These are phyloP conservation scores for Leptographium procerum DNA, from an alignment of 2,329 filamentous ascomycete species.

Conservation along the genomic window DNA sequence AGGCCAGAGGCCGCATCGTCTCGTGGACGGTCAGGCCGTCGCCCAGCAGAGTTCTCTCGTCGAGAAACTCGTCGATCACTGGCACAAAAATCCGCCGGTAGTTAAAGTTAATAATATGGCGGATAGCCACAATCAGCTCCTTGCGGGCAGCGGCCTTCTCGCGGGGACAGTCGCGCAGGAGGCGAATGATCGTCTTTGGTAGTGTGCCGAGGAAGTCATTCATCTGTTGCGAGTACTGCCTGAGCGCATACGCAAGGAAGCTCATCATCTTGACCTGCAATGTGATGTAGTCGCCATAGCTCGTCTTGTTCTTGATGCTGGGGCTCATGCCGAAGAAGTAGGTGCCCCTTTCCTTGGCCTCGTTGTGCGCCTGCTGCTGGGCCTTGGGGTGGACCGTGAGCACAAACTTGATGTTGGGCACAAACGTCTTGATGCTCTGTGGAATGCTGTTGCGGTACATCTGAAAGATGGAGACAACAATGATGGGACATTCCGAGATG, in stretches of 20 bases:
- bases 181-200: conserved; percentile 78
- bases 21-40: conserved; percentile 95
- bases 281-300: conserved; percentile 95
- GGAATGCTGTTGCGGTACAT: conserved; percentile 71
- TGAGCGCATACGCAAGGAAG: conserved; percentile 83
- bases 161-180: conserved; percentile 86
- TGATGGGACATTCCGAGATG: conserved; percentile 93
- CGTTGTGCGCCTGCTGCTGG: conserved; percentile 81
- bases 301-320: conserved; percentile 83
- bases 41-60: conserved; percentile 87
- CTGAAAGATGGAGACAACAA: conserved; percentile 96
- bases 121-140: conserved; percentile 87
- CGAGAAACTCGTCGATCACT: conserved; percentile 89
- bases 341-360: conserved; percentile 66
- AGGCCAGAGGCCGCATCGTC: conserved; percentile 87
- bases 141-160: conserved; percentile 92
- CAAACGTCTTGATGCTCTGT: conserved; percentile 81
- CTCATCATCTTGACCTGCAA: conserved; percentile 99
- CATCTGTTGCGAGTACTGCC: conserved; percentile 78
- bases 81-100: conserved; percentile 89
- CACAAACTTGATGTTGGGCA: conserved; percentile 86
- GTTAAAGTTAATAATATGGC: conserved; percentile 99
- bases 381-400: conserved; percentile 81
- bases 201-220: conserved; percentile 78
- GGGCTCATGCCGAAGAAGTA: conserved; percentile 90